Evolutionary conservation across 148 eudicot species (phyloP), one percentile per base, ranked within the genome.

Genomic region (Vaccinium macrocarpon): DNA sequence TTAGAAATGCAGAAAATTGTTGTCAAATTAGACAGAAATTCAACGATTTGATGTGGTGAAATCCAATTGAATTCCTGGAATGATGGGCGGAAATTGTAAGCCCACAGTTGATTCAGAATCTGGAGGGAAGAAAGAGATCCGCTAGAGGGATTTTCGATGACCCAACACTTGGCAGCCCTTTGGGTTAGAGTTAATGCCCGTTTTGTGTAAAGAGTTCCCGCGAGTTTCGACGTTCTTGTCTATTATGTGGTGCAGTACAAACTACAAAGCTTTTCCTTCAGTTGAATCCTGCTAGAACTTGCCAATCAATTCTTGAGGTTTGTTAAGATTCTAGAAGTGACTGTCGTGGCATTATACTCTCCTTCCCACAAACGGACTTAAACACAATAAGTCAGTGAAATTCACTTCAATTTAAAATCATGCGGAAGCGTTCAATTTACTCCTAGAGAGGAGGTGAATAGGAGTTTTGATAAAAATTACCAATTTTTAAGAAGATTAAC

Each of bases 101-200:
- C 18, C 56, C 21, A 6, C 18, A 4, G 76, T 76, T 49, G 79
- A 48, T 57, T 80, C 23, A 59, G 70, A 80, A 19, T 80, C 51
- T 35, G 51, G 7, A 35, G 71, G 51, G 49, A 56, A 59, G 29
- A 14, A 19, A 55, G 71, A 80, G 82, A 59, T 80, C n/a, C 27
- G 49, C 16, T 38, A 18, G 70, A 38, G 25, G 59, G 51, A 15
- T 32, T 80, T 59, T 11, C 38, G 8, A 80, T 57, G 52, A 80
- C 82, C 79, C 55, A 76, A 76, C 79, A 56, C 50, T 80, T 80
- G 68, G 82, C 82, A 56, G 82, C 49, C n/a, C 14, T 2, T 75
- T 75, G 52, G 78, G 27, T 46, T 75, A 27, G 53, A 75, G 52
- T 75, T 1, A 75, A 32, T 73, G 78, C 16, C 27, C 78, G 78